These are phyloP conservation scores for Lepidopterella palustris DNA, from an alignment of 495 filamentous ascomycete genomes.

Conservation along the genomic window DNA sequence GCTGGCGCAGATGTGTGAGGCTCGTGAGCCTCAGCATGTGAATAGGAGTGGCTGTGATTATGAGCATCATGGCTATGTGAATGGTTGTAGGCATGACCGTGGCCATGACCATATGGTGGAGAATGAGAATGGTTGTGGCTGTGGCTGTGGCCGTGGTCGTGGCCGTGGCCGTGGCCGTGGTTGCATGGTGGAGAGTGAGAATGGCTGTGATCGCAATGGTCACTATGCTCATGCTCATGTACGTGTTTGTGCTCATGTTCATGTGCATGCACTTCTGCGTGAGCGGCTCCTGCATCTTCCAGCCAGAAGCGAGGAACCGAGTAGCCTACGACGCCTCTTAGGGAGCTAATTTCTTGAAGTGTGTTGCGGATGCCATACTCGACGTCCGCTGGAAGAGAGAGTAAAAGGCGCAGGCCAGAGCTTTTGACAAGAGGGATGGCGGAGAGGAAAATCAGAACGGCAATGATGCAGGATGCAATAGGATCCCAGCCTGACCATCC, in stretches of 20 bases:
- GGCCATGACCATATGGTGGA: neutral
- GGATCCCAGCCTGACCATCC: constrained; percentile 96
- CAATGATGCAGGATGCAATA: constrained; percentile 87
- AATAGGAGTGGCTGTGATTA: neutral
- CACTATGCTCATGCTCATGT: neutral
- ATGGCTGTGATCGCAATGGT: constrained; percentile 5
- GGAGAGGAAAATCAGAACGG: constrained; percentile 81
- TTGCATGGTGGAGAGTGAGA: neutral
- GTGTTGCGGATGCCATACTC: constrained; percentile 87
- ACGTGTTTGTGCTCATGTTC: constrained; percentile 23
- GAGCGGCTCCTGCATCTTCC: constrained; percentile 55
- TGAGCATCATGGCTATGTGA: neutral
- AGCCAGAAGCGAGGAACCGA: constrained; percentile 91
- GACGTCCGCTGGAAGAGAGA: constrained; percentile 75
- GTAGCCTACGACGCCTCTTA: constrained; percentile 81
- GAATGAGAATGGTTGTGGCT: constrained; percentile 11
- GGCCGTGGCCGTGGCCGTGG: constrained; percentile 18
- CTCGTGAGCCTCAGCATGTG: constrained; percentile 5
- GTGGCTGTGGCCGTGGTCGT: constrained; percentile 20
- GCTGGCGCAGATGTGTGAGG: neutral
- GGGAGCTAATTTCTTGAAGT: constrained; percentile 70
- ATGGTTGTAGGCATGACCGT: constrained; percentile 24
- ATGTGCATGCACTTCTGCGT: constrained; percentile 31
- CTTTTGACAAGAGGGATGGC: constrained; percentile 82
- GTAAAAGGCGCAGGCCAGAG: constrained; percentile 70